Base-by-base conservation (phyloP, 148 eudicot species). In the Rhododendron ovatum region DNA sequence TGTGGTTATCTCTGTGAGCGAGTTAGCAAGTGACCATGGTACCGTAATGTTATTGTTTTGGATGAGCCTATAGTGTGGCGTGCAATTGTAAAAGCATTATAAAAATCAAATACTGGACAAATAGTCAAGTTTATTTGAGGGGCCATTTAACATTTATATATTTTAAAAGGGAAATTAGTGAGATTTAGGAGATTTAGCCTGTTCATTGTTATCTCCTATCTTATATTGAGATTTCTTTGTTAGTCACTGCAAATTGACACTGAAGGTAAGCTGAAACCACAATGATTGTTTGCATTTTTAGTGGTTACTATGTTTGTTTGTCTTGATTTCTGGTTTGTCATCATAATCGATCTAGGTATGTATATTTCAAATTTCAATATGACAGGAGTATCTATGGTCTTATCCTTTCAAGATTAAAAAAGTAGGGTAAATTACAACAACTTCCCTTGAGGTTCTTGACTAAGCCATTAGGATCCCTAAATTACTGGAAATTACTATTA, bases 291-390 rank as follows among this genome's bases (percentile, higher is more conserved):
- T 67, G 73, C 28, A 67, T 26, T 67, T 67, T 67, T 67, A 67
- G 35, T 67, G 33, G 11, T 67, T 67, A 26, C 10, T 26, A 67
- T 67, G 74, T 10, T 12, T 11, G 33, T 67, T 67, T 67, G 74
- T 67, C 74, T 67, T 67, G 74, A 67, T 67, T 67, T 67, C 74
- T 67, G 74, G 74, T 67, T 65, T 26, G 30, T 67, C 74, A 67
- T 67, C 71, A 63, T 24, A 63, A 24, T 63, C 28, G 71, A 63
- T 24, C 71, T 63, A 63, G 6, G 71, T 0, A 24, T 63, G 12
- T 2, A 24, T 24, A 24, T 24, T 63, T 63, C 28, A 63, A 63
- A 24, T 63, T n/a, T 63, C 71, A 30, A 24, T 9, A 63, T 63
- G 71, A 63, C 71, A 63, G 71, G 28, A 63, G 71, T 1, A 18